phyloP scores from a whole-genome alignment of 2,329 filamentous ascomycete genomes.

The Ascochyta pisi region DNA sequence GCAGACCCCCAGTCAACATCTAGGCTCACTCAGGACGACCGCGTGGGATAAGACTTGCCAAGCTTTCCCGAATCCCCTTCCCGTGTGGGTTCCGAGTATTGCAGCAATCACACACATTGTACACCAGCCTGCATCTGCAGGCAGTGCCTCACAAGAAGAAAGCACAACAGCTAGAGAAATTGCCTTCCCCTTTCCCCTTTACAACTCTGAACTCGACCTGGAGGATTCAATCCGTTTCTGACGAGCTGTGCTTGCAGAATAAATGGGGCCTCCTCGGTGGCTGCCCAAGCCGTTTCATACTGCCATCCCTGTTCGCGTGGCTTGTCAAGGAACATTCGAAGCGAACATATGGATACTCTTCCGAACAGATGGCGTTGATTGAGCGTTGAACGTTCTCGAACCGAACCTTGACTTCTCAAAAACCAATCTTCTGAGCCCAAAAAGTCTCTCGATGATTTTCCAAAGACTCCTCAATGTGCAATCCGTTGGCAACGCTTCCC shows the following conservation, averaged over 20 bases:
- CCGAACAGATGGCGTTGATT: background rate
- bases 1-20: slow-evolving; percentile 14
- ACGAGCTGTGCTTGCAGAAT: slow-evolving; percentile 1
- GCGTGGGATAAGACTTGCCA: slow-evolving; percentile 35
- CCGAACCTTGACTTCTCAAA: background rate
- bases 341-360: background rate
- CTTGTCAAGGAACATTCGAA: slow-evolving; percentile 7
- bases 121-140: slow-evolving; percentile 22
- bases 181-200: background rate
- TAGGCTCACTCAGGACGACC: slow-evolving; percentile 17
- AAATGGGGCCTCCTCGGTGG: slow-evolving; percentile 2
- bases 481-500: slow-evolving; percentile 16
- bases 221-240: background rate
- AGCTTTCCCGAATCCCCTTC: slow-evolving; percentile 25
- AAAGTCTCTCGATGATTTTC: background rate
- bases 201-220: background rate
- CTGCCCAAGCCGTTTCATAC: slow-evolving; percentile 26
- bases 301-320: slow-evolving; percentile 18
- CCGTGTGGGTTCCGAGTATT: slow-evolving; percentile 14
- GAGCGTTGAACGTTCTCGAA: background rate
- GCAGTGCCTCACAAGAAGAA: slow-evolving; percentile 4
- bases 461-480: background rate
- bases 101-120: slow-evolving; percentile 15
- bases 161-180: background rate
- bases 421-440: background rate